Percentiles rank a stretch among this genome's conserved stretches.
Conservation (phyloP, 345 rosid genomes). For the Camelina hispida region DNA sequence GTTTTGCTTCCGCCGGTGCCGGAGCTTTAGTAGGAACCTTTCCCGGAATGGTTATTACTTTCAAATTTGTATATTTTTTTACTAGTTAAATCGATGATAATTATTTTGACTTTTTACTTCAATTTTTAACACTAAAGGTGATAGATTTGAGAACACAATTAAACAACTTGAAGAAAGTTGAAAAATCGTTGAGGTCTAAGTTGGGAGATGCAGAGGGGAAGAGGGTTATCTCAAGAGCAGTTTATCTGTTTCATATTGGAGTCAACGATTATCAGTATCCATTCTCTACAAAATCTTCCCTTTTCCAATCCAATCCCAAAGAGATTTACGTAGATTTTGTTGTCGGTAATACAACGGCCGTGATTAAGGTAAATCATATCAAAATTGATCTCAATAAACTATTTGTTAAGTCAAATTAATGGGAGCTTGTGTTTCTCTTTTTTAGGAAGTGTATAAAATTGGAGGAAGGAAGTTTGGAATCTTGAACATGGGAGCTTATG, state of each 20-base stretch:
- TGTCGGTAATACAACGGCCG: conserved; percentile 43
- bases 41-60: conserved; percentile 44
- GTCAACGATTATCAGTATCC: conserved; percentile 44
- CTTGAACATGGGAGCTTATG: conserved; percentile 33
- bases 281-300: conserved; percentile 31
- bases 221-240: conserved; percentile 44
- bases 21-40: conserved; percentile 53
- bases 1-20: conserved; percentile 60
- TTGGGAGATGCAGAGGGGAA: conserved; percentile 46
- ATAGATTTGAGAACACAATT: conserved; percentile 48
- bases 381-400: background rate
- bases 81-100: background rate
- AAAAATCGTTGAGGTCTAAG: conserved; percentile 37
- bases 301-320: conserved; percentile 24
- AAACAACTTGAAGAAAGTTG: conserved; percentile 47
- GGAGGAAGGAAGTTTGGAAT: conserved; percentile 61
- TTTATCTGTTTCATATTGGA: conserved; percentile 51
- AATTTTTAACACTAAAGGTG: conserved; percentile 31
- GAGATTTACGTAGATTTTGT: conserved; percentile 45
- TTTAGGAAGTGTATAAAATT: conserved; percentile 47
- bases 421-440: conserved; percentile 9
- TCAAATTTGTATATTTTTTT: background rate
- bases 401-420: too few species aligned
- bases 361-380: conserved; percentile 42
- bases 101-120: background rate